Conservation (phyloP, 139 green algal genomes). For the Medakamo hakoo region DNA sequence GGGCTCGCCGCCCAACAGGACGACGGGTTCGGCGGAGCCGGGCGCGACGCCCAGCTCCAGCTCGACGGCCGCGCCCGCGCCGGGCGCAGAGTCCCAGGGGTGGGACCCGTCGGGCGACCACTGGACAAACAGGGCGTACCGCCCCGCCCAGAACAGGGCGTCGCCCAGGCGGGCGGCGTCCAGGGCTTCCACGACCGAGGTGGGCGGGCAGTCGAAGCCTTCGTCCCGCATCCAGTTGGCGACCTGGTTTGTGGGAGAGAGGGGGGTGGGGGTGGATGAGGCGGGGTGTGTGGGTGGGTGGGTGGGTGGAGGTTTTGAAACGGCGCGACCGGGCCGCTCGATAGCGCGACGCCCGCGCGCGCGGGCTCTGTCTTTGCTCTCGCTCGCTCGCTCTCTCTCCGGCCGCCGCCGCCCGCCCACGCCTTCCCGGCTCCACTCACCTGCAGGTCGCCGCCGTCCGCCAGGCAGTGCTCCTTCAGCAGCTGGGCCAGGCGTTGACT, state of each 20-base stretch:
- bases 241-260: too few species aligned
- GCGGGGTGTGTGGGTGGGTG: too few species aligned
- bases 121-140: constrained; percentile 8
- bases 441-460: not conserved
- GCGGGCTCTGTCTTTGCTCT: too few species aligned
- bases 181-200: not conserved
- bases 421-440: too few species aligned
- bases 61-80: not conserved
- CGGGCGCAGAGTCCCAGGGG: constrained; percentile 4
- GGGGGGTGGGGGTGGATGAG: too few species aligned
- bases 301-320: too few species aligned
- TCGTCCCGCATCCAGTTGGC: constrained; percentile 3
- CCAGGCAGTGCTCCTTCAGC: constrained; percentile 6
- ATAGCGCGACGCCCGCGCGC: too few species aligned
- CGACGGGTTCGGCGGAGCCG: not conserved
- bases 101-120: constrained; percentile 6
- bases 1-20: not conserved
- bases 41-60: constrained; percentile 3
- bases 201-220: not conserved
- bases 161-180: not conserved
- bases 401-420: too few species aligned
- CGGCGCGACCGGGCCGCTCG: too few species aligned
- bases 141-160: constrained; percentile 3
- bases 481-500: constrained; percentile 1
- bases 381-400: too few species aligned